A percentile compares a stretch with the other conserved stretches of the same genome.
phyloP scores from a whole-genome alignment of 495 filamentous ascomycete genomes.

The Cryomyces minteri region DNA sequence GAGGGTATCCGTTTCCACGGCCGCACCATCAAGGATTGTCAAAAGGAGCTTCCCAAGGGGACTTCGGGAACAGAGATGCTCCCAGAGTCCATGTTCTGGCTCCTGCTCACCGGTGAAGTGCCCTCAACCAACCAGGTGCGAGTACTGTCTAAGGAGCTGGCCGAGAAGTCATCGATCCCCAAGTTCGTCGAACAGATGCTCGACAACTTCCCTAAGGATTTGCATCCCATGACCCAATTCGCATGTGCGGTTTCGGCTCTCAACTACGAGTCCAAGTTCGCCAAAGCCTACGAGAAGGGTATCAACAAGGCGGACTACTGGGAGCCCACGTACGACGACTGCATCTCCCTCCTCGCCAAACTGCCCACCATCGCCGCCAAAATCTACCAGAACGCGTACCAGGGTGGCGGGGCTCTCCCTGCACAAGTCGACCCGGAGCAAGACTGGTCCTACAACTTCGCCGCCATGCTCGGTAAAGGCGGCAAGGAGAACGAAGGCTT shows the following conservation, averaged over 20 bases:
- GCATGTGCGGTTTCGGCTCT: constrained; percentile 84
- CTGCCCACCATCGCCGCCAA: constrained; percentile 92
- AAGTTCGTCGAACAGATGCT: constrained; percentile 73
- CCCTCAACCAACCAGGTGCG: constrained; percentile 69
- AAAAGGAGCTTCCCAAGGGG: constrained; percentile 82
- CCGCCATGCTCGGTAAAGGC: constrained; percentile 84
- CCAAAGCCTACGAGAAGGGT: constrained; percentile 78
- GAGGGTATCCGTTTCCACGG: constrained; percentile 98
- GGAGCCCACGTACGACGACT: constrained; percentile 96
- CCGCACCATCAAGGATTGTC: constrained; percentile 94
- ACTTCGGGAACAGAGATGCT: constrained; percentile 95
- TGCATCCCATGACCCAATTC: constrained; percentile 98
- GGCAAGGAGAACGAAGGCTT: constrained; percentile 77
- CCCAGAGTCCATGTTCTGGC: constrained; percentile 98
- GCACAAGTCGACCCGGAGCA: constrained; percentile 61
- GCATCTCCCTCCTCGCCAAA: constrained; percentile 84
- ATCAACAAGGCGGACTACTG: constrained; percentile 91
- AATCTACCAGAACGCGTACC: constrained; percentile 84
- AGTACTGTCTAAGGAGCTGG: constrained; percentile 63
- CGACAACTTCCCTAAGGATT: constrained; percentile 67
- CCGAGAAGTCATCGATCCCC: constrained; percentile 72
- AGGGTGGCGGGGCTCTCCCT: constrained; percentile 55
- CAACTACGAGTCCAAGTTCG: constrained; percentile 82
- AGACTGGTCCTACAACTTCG: constrained; percentile 98
- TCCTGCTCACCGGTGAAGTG: constrained; percentile 83